phyloP scores from a whole-genome alignment of 1,139 yeast species.

The Candida sanyaensis region DNA sequence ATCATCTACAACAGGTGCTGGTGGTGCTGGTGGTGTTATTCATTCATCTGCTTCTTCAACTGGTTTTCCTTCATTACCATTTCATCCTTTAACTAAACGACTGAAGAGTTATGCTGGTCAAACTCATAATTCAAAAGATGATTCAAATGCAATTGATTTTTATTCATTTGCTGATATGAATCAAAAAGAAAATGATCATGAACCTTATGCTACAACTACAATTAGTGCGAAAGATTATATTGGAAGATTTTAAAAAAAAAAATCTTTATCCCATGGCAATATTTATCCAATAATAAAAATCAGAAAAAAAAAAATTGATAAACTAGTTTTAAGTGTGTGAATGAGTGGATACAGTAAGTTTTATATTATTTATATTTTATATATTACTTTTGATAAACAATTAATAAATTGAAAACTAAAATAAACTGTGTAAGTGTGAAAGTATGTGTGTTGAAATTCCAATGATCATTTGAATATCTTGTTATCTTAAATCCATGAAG shows the following conservation, averaged over 20 bases:
- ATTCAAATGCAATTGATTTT: constrained; percentile 23
- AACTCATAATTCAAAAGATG: constrained; percentile 10
- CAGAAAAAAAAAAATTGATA: too few relatives aligned
- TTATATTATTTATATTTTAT: too few relatives aligned
- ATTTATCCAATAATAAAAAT: too few relatives aligned
- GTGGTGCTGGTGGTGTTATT: neutral
- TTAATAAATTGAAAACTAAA: neutral
- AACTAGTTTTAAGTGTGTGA: too few relatives aligned
- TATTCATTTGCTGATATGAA: constrained; percentile 36
- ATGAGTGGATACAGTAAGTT: too few relatives aligned
- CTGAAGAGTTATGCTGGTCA: constrained; percentile 16
- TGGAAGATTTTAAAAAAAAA: constrained; percentile 7
- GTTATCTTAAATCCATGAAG: too few relatives aligned
- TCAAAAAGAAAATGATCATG: constrained; percentile 14
- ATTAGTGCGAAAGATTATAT: constrained; percentile 18
- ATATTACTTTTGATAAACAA: too few relatives aligned
- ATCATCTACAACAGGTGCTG: neutral
- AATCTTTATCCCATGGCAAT: too few relatives aligned
- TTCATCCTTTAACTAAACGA: constrained; percentile 8
- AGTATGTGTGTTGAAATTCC: too few relatives aligned
- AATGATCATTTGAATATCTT: neutral
- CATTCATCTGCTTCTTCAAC: constrained; percentile 2
- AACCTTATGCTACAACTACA: constrained; percentile 13
- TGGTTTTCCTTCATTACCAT: neutral
- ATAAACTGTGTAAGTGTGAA: neutral